These are phyloP conservation scores for Penicillium brevicompactum DNA, from an alignment of 2,329 filamentous ascomycete species.

Conservation along the genomic window DNA sequence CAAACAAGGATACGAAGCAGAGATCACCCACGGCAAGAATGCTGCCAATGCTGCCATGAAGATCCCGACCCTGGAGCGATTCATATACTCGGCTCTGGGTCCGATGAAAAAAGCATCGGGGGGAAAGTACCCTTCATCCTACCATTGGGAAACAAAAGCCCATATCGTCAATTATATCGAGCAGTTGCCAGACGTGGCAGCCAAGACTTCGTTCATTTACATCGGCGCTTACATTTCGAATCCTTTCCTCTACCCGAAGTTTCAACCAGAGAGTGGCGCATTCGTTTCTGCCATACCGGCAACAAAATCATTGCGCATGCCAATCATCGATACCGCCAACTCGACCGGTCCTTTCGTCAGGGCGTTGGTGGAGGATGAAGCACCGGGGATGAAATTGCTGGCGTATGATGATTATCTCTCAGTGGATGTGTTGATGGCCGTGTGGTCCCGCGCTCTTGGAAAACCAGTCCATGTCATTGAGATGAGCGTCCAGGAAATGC, in stretches of 20 bases:
- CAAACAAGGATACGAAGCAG: constrained; percentile 48
- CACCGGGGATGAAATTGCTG: constrained; percentile 44
- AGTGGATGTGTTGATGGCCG: constrained; percentile 33
- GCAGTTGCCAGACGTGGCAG: constrained; percentile 45
- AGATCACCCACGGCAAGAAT: constrained; percentile 57
- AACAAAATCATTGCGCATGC: constrained; percentile 29
- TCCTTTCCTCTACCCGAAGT: constrained; percentile 31
- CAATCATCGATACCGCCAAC: constrained; percentile 42
- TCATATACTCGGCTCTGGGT: constrained; percentile 56
- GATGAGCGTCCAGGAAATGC: constrained; percentile 37
- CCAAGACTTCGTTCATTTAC: constrained; percentile 47
- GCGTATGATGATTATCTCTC: constrained; percentile 48
- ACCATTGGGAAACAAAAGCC: constrained; percentile 55
- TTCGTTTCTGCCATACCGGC: constrained; percentile 38
- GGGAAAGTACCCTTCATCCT: constrained; percentile 51
- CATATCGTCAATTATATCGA: constrained; percentile 51
- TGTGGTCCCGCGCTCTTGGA: constrained; percentile 42
- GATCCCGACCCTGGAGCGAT: constrained; percentile 47
- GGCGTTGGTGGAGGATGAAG: constrained; percentile 45
- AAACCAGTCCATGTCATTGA: constrained; percentile 37
- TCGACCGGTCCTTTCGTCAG: constrained; percentile 51
- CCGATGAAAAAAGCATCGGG: constrained; percentile 51
- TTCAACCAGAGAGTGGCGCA: constrained; percentile 28
- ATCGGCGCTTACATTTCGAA: constrained; percentile 37
- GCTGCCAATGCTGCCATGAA: constrained; percentile 56